Conservation (phyloP, 345 rosid species). For the Atalantia buxifolia region DNA sequence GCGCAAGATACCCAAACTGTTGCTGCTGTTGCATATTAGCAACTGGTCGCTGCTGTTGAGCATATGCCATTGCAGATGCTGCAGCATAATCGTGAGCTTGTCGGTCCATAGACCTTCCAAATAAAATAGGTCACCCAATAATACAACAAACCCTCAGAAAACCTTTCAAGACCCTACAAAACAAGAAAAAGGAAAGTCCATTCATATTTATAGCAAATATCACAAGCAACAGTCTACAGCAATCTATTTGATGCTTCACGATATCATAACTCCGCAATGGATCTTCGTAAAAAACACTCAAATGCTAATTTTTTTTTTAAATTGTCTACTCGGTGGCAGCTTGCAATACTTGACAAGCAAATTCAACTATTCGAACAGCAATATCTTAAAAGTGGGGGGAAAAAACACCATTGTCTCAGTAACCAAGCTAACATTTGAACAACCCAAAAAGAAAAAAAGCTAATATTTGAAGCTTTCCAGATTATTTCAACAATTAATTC, state of each 20-base stretch:
- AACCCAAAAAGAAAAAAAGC: too few relatives aligned
- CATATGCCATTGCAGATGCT: constrained; percentile 72
- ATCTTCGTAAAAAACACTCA: not conserved
- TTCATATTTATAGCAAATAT: not conserved
- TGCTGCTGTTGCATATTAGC: constrained; percentile 64
- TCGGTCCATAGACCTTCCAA: not conserved
- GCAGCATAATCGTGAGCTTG: constrained; percentile 43
- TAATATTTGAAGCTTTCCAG: not conserved
- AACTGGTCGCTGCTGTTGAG: constrained; percentile 55
- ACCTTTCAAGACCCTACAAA: not conserved
- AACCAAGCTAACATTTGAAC: not conserved
- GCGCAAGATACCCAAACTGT: constrained; percentile 77
- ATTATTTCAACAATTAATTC: not conserved
- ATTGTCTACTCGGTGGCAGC: not conserved
- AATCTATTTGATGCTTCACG: not conserved
- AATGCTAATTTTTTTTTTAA: not conserved
- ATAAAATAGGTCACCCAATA: not conserved
- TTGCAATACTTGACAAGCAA: not conserved
- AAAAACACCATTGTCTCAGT: not conserved
- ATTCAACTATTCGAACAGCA: not conserved
- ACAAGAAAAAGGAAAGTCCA: not conserved
- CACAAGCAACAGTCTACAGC: not conserved
- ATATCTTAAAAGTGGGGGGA: too few relatives aligned
- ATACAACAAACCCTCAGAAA: not conserved
- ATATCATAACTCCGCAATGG: not conserved